Evolutionary conservation across 164 flowering plant genomes (phyloP).

Genomic region (Protea cynaroides): DNA sequence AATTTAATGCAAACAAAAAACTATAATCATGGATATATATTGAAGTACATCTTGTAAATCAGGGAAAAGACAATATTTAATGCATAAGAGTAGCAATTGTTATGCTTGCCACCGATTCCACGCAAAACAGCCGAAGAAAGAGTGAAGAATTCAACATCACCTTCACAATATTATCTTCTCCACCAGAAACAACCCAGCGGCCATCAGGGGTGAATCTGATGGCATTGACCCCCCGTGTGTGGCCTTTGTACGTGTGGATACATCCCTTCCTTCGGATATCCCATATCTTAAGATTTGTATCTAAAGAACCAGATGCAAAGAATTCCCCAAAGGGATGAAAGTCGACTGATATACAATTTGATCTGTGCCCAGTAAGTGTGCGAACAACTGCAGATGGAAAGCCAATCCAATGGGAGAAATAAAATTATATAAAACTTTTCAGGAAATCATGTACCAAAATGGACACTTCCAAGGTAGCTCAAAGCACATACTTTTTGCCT

Average conservation of each 20-base stretch:
- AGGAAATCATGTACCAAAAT: not conserved
- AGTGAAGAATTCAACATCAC: constrained; percentile 25
- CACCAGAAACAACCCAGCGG: constrained; percentile 99
- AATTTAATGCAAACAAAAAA: too few species aligned
- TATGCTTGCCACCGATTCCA: not conserved
- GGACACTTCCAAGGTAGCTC: not conserved
- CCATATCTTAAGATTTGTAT: constrained; percentile 98
- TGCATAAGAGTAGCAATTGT: constrained; percentile 1
- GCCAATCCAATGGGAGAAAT: constrained; percentile 3
- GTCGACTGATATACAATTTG: constrained; percentile 94
- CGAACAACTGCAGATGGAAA: constrained; percentile 66
- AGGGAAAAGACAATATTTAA: not conserved
- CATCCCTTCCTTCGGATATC: constrained; percentile 96
- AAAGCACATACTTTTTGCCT: constrained; percentile 75
- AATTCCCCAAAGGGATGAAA: constrained; percentile 99
- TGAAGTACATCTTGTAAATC: too few species aligned
- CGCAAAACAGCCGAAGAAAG: not conserved
- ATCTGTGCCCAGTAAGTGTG: constrained; percentile 93
- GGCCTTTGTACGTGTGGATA: constrained; percentile 98
- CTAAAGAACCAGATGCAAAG: constrained; percentile 98
- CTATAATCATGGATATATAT: too few species aligned
- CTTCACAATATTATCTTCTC: constrained; percentile 94
- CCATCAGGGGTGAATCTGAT: constrained; percentile 99
- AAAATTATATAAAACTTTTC: constrained; percentile 1
- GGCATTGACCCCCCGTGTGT: constrained; percentile 90